Base-by-base conservation (phyloP, 208 protist genomes). In the Porcisia hertigi region DNA sequence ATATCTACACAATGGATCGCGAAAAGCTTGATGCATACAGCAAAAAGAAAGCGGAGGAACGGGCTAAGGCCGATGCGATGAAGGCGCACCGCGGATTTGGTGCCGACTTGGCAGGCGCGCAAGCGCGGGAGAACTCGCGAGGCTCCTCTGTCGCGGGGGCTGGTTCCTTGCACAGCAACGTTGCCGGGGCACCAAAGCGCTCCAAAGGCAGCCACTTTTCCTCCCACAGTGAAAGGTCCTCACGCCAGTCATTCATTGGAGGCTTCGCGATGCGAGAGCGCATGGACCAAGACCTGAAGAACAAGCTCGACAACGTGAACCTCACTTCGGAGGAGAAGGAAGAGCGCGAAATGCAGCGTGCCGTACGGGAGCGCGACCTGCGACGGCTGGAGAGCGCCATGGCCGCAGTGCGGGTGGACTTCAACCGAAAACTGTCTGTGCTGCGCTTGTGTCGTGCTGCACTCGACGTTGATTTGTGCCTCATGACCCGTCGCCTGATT, bases 391-490 rank as follows among this genome's bases (percentile, higher is more conserved):
- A 86, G 25, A 60, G 70, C 7, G 84, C 89, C 65, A 85, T 90
- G 54, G 41, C 81, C 20, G 55, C 80, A 9, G 76, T 95, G 23
- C 89, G 91, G 64, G 57, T 58, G 0, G 80, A 81, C 52, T 98
- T 98, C 79, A 97, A 98, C 76, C 67, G 77, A 23, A 80, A 89
- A 30, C 78, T 98, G 30, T 86, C 90, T 49, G 69, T 87, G 2
- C 84, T 99, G 45, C 77, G 92, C 43, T 77, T 86, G 4, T 92
- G 98, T 58, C 94, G 97, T 43, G 90, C 94, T 23, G 77, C 82
- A 41, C 85, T 99, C 30, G 97, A 98, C 70, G 91, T 88, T 3
- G 98, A 99, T 80, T 75, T 99, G 4, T 99, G 98, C 80, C 87
- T 97, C 41, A 92, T 95, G 4, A 95, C 98, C 59, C 73, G 96